Evolutionary conservation across 2,329 filamentous ascomycete genomes (phyloP).

Genomic region (Magnaporthiopsis poae): DNA sequence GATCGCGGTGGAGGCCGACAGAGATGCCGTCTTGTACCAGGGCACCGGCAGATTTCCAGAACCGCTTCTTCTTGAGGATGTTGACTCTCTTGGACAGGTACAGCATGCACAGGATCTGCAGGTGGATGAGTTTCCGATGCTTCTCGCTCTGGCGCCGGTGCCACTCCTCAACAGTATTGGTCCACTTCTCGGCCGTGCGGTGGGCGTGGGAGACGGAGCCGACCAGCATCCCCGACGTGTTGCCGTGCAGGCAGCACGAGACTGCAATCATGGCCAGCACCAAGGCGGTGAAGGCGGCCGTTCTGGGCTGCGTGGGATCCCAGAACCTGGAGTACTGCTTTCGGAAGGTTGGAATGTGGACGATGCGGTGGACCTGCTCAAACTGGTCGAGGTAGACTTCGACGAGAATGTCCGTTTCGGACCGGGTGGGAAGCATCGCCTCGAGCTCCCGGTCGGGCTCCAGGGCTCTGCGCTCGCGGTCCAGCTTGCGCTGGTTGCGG

Average conservation of each 20-base stretch:
- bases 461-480: constrained; percentile 39
- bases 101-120: constrained; percentile 49
- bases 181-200: constrained; percentile 45
- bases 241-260: constrained; percentile 46
- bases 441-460: constrained; percentile 41
- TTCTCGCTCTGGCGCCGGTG: constrained; percentile 48
- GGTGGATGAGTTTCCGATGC: constrained; percentile 50
- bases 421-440: constrained; percentile 28
- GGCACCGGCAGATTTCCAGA: constrained; percentile 48
- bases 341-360: constrained; percentile 49
- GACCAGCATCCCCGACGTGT: constrained; percentile 43
- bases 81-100: constrained; percentile 54
- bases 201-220: constrained; percentile 50
- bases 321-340: constrained; percentile 48
- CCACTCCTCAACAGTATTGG: constrained; percentile 47
- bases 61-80: constrained; percentile 53
- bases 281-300: constrained; percentile 46
- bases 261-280: constrained; percentile 51
- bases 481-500: constrained; percentile 41
- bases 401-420: constrained; percentile 24
- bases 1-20: constrained; percentile 50
- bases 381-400: constrained; percentile 28
- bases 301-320: constrained; percentile 34
- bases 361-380: constrained; percentile 34
- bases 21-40: constrained; percentile 49